Evolutionary conservation across 1,284 basidiomycete genomes (phyloP), one percentile per base, ranked within the genome.

Genomic region (Heterobasidion occidentale): DNA sequence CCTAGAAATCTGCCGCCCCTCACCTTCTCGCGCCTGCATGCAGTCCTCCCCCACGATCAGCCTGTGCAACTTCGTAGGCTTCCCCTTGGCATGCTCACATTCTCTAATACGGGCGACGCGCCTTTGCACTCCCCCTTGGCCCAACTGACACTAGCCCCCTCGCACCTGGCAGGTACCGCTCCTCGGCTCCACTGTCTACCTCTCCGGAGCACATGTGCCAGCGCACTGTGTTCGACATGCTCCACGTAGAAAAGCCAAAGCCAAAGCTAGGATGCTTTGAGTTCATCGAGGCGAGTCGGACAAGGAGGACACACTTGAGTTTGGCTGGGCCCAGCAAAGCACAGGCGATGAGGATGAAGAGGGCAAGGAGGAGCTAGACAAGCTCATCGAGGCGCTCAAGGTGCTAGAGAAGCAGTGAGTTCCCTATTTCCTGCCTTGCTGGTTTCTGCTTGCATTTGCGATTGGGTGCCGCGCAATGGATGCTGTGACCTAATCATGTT

Each of bases 281-380:
- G 57, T 88, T 81, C 61, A 71, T 90, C 17, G 79, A 80, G 57
- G 77, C 60, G 87, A 90, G 64, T 87, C 84, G 5, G 87, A 89
- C 58, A 87, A 90, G 55, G 88, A 90, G 44, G 78, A 80, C 19
- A 71, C 74, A 64, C 75, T 81, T 62, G 84, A 81, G 5, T 85
- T 86, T 62, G 79, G 77, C 2, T 66, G 64, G 12, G 59, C 56
- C 27, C 74, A 70, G 59, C 68, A 67, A 58, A 70, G 68, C 27
- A 72, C 71, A 3, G 74, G 75, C 0, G 82, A 80, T 1, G 60
- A 60, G 1, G 59, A 59, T 0, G 81, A 81, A 0, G 84, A 85
- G 17, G 78, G 48, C 9, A 35, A 72, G 2, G 78, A 82, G 36
- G 80, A 86, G 52, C 68, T 80, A 58, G 84, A 87, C 62, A 73